Base-by-base conservation (phyloP, 1,284 basidiomycete species). In the Thelephora terrestris region DNA sequence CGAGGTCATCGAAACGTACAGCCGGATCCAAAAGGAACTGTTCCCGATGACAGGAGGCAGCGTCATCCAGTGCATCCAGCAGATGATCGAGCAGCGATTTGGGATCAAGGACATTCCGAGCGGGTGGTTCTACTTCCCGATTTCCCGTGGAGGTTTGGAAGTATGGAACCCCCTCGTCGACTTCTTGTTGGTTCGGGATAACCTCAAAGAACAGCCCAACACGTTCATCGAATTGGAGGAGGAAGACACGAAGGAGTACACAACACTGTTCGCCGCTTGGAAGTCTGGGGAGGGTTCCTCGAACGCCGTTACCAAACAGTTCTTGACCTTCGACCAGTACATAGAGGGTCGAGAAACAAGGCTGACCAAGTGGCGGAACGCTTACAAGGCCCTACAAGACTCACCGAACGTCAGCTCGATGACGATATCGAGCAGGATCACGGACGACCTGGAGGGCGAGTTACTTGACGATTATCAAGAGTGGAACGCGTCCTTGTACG, bases 51-150 rank as follows among this genome's bases (percentile, higher is more conserved):
- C 53, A 7, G 45, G 52, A 16, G 57, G 59, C 7, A 64, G 65
- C 12, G 59, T 62, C 9, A 60, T 71, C 39, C 62, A 57, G 2
- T 59, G 70, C 49, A 52, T 72, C 21, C 60, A 63, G 36, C 50
- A 57, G 12, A 58, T 65, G 40, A 59, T 71, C 25, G 56, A 58
- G 37, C 52, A 57, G 25, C 62, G 64, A 2, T 71, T 71, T 43
- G 62, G 57, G 3, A 55, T 68, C 12, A 50, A 48, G 3, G 64
- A 70, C 47, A 57, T 73, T 6, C 71, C 71, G 0, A 61, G 64
- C 38, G 71, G 70, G 2, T 72, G 69, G 52, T 71, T 71, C 59
- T 70, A 70, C 55, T 64, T 71, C 46, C 68, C 71, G 0, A 63
- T 71, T 37, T 54, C 58, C 23, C 62, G 56, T 27, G 71, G 71